These are phyloP conservation scores for Suillus hirtellus DNA, from an alignment of 768 basidiomycete genomes.

Conservation along the genomic window DNA sequence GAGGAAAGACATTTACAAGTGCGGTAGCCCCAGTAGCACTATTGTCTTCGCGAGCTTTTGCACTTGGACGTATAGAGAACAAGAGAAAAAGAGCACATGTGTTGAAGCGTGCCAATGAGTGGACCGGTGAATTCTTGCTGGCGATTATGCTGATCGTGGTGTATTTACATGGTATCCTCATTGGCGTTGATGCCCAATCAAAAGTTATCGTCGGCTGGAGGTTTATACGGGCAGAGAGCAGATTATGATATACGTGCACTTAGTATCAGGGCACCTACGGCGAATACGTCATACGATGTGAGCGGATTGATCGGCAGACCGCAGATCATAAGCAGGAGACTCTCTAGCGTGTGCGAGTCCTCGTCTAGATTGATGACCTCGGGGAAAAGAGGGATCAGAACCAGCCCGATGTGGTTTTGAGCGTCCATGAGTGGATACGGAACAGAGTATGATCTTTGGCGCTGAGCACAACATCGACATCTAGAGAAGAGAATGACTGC, in stretches of 20 bases:
- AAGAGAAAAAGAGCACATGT: too few relatives aligned
- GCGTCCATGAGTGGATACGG: conserved; percentile 57
- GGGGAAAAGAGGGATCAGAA: conserved; percentile 58
- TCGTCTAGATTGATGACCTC: conserved; percentile 58
- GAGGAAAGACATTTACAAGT: too few relatives aligned
- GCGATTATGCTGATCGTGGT: too few relatives aligned
- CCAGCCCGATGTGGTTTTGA: conserved; percentile 67
- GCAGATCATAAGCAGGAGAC: conserved; percentile 60
- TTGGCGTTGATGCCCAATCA: too few relatives aligned
- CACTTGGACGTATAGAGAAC: too few relatives aligned
- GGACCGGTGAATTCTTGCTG: too few relatives aligned
- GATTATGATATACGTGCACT: too few relatives aligned
- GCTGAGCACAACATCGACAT: conserved; percentile 57
- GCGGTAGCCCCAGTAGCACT: too few relatives aligned
- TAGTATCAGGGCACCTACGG: conserved; percentile 49
- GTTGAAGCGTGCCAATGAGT: too few relatives aligned
- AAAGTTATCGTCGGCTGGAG: conserved; percentile 16
- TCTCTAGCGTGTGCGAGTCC: conserved; percentile 53
- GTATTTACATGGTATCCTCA: too few relatives aligned
- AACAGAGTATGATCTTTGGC: conserved; percentile 52
- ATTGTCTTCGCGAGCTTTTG: too few relatives aligned
- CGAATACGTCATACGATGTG: conserved; percentile 55
- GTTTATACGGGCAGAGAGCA: too few relatives aligned
- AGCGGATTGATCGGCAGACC: conserved; percentile 54
- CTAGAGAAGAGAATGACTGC: conserved; percentile 49